These are phyloP conservation scores for Cutaneotrichosporon dermatis DNA, from an alignment of 1,284 basidiomycete genomes.

Conservation along the genomic window DNA sequence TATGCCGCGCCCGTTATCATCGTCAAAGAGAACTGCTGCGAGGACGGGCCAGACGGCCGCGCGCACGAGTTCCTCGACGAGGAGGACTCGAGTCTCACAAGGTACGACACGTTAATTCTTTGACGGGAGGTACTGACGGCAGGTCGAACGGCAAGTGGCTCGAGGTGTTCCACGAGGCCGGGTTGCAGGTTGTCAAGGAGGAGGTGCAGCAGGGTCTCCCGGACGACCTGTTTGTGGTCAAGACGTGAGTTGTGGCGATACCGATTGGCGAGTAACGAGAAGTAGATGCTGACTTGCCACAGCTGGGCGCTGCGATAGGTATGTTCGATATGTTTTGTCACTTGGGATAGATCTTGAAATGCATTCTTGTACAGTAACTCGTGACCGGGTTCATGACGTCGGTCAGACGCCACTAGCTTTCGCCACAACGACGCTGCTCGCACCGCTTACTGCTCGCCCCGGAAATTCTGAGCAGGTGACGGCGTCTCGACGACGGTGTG, in stretches of 20 bases:
- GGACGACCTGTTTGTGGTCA: slow-evolving; percentile 70
- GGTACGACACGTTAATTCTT: too few relatives aligned
- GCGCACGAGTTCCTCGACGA: slow-evolving; percentile 65
- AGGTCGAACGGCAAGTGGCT: slow-evolving; percentile 84
- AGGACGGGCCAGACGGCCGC: slow-evolving; percentile 54
- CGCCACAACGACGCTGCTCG: too few relatives aligned
- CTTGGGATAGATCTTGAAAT: background rate
- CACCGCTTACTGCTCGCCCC: too few relatives aligned
- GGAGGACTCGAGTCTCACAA: slow-evolving; percentile 80
- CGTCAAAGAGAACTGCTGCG: slow-evolving; percentile 87
- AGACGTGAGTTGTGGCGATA: slow-evolving; percentile 69
- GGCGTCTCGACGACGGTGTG: too few relatives aligned
- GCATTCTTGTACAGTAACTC: background rate
- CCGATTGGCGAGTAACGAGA: too few relatives aligned
- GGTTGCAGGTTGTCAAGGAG: slow-evolving; percentile 63
- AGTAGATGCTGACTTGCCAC: too few relatives aligned
- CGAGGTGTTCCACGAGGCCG: slow-evolving; percentile 63
- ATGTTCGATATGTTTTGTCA: background rate
- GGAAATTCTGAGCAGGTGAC: too few relatives aligned
- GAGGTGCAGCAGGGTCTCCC: slow-evolving; percentile 68
- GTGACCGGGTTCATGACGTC: background rate
- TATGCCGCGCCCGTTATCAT: slow-evolving; percentile 58
- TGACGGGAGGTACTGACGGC: too few relatives aligned
- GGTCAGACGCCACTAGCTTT: too few relatives aligned
- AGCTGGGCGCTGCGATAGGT: slow-evolving; percentile 27